phyloP scores from a whole-genome alignment of 2,329 filamentous ascomycete species.

The Aspergillus sp. region DNA sequence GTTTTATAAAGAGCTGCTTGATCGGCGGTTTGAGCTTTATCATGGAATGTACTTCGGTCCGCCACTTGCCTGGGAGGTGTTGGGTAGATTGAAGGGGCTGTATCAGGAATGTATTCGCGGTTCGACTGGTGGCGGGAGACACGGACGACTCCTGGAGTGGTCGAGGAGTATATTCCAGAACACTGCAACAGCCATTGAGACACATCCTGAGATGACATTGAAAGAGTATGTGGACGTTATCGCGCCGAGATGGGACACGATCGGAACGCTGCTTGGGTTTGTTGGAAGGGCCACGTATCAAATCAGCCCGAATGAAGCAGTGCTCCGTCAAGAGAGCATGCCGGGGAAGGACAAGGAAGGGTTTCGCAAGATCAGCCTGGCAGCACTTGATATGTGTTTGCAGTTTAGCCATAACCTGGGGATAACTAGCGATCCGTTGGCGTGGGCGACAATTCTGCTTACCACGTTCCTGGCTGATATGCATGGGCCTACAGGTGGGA shows the following conservation, averaged over 20 bases:
- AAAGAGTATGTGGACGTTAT: constrained; percentile 15
- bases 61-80: not conserved
- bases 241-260: constrained; percentile 19
- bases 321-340: not conserved
- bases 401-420: constrained; percentile 19
- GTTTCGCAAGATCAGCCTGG: constrained; percentile 10
- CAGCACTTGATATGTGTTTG: constrained; percentile 19
- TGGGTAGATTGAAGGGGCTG: not conserved
- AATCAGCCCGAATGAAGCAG: constrained; percentile 11
- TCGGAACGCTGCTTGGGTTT: constrained; percentile 17
- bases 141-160: not conserved
- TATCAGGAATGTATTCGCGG: constrained; percentile 3
- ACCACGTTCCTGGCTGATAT: constrained; percentile 11
- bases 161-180: constrained; percentile 8
- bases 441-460: constrained; percentile 18
- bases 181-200: not conserved
- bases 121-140: not conserved
- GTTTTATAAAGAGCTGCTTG: constrained; percentile 17
- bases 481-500: constrained; percentile 17
- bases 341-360: constrained; percentile 12
- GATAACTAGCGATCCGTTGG: constrained; percentile 17
- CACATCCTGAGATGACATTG: constrained; percentile 12
- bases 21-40: constrained; percentile 9
- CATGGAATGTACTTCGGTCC: constrained; percentile 3
- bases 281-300: constrained; percentile 16